These are phyloP conservation scores for Acacia confusa DNA, from an alignment of 306 rosid species.

Conservation along the genomic window DNA sequence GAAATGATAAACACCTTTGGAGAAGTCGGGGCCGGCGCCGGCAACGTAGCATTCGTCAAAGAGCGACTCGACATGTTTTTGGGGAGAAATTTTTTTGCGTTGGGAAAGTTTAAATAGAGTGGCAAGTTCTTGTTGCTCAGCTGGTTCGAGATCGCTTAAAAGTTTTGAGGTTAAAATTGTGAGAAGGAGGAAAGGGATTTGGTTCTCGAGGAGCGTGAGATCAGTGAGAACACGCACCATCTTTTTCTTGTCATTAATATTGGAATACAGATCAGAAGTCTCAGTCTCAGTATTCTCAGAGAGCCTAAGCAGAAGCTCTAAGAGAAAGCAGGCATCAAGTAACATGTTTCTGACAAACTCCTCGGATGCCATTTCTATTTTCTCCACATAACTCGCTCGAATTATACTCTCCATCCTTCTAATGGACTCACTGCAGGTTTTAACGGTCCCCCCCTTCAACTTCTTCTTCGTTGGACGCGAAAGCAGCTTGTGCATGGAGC, in stretches of 20 bases:
- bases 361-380: background rate
- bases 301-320: background rate
- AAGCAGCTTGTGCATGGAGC: background rate
- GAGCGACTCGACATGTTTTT: too few relatives aligned
- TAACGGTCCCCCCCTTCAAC: too few relatives aligned
- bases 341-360: background rate
- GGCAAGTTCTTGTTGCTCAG: too few relatives aligned
- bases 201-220: background rate
- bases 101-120: too few relatives aligned
- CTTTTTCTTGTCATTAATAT: too few relatives aligned
- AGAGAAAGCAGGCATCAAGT: background rate
- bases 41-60: background rate
- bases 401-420: too few relatives aligned
- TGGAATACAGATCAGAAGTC: too few relatives aligned
- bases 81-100: background rate
- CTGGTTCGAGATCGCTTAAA: rapidly evolving
- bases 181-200: background rate
- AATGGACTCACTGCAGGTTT: too few relatives aligned
- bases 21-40: background rate
- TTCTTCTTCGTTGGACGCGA: too few relatives aligned
- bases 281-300: too few relatives aligned
- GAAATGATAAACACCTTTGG: background rate
- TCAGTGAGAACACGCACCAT: background rate
- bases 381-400: too few relatives aligned
- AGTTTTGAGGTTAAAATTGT: too few relatives aligned